Evolutionary conservation across 495 filamentous ascomycete species (phyloP).

Genomic region (Corynascus novoguineensis): DNA sequence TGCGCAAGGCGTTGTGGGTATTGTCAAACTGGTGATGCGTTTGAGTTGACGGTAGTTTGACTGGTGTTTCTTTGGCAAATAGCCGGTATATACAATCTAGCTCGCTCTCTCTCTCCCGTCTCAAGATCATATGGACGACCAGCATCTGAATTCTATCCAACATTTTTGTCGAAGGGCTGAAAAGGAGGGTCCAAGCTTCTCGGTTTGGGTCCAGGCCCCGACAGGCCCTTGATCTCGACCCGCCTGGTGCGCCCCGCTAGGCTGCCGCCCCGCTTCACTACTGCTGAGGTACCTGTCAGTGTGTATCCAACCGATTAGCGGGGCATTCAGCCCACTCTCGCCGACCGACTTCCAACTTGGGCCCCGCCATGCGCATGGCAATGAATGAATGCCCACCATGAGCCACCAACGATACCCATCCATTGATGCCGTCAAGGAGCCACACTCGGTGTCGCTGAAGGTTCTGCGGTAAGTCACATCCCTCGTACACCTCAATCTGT

Average conservation of each 20-base stretch:
- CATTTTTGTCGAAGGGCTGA: no score
- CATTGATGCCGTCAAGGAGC: conserved; percentile 63
- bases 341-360: background rate
- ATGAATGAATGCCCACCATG: conserved; percentile 26
- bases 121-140: no score
- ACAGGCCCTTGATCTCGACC: no score
- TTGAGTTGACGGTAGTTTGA: no score
- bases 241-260: no score
- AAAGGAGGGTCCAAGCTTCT: no score
- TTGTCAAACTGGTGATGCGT: background rate
- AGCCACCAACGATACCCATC: conserved; percentile 48
- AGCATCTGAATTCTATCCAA: no score
- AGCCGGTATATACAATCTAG: no score
- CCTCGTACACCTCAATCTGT: background rate
- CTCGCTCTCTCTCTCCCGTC: no score
- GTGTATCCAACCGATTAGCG: background rate
- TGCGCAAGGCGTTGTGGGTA: background rate
- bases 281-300: background rate
- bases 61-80: no score
- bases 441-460: conserved; percentile 83
- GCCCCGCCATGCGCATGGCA: background rate
- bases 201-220: no score
- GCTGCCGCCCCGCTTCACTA: no score
- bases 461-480: conserved; percentile 54
- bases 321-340: background rate